Base-by-base conservation (phyloP, 352 stramenopile genomes). In the Thalassiosira sp. region DNA sequence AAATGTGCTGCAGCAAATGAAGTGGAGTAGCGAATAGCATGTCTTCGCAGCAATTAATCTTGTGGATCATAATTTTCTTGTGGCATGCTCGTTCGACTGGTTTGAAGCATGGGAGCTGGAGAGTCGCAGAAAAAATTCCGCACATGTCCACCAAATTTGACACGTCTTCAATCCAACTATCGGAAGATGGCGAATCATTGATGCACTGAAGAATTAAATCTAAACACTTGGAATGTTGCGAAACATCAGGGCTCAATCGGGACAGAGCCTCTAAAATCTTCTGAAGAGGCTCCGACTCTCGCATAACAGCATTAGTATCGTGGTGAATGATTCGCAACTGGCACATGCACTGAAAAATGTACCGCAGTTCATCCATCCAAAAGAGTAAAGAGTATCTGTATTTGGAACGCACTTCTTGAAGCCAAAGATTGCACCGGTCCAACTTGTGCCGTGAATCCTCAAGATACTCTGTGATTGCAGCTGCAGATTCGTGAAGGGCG, bases 371-470 rank as follows among this genome's bases (percentile, higher is more conserved):
- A 53, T 73, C 58, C 45, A 69, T 72, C 56, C 56, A 73, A 67
- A 81, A 77, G n/a, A 81, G 58, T 6, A 81, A 45, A 5, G 72
- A 81, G 45, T 61, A 72, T 42, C 58, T 60, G 31, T 66, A 73
- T 1, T 3, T 60, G 15, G 58, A 72, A n/a, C 57, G 65, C 3
- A 81, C 16, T 60, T 45, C 15, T 43, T 56, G 31, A 10, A 77
- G 33, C 72, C 72, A 81, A 35, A 24, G 7, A 16, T 65, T 68
- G 43, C 69, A 86, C 45, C 68, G 13, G 13, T 5, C 35, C 18
- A 56, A 35, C 46, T 56, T 67, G 15, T 65, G 11, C 37, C 54
- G 5, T 46, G 57, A 18, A 27, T 69, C 48, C 8, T 57, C 18
- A 8, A 83, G 43, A 48, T 45, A 72, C 15, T 79, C 24, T 16